phyloP scores from a whole-genome alignment of 169 alveolate genomes.

The Eimeria tenella region DNA sequence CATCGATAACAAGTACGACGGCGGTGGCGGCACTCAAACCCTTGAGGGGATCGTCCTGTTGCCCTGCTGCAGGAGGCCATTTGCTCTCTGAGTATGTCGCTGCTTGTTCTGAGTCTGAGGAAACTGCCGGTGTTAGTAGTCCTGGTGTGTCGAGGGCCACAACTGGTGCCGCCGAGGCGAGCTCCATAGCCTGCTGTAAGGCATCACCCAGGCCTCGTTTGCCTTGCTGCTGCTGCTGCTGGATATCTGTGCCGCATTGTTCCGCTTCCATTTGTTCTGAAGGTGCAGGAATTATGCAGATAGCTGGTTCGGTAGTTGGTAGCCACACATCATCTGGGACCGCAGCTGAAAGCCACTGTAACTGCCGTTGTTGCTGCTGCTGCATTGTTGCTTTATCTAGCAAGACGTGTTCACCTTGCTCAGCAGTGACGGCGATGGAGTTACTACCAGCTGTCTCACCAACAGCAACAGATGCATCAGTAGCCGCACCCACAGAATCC shows the following conservation, averaged over 20 bases:
- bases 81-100: conserved; percentile 4
- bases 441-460: not conserved
- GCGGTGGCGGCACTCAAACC: conserved; percentile 55
- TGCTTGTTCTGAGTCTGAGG: conserved; percentile 15
- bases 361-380: conserved; percentile 8
- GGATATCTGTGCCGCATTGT: not conserved
- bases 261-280: not conserved
- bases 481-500: not conserved
- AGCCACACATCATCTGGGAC: conserved; percentile 67
- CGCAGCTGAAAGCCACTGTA: conserved; percentile 42
- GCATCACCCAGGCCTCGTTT: not conserved
- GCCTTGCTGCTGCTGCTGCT: conserved; percentile 10
- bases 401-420: not conserved
- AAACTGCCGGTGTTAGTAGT: not conserved
- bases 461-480: not conserved
- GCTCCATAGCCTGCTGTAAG: conserved; percentile 8
- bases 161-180: conserved; percentile 46
- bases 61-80: conserved; percentile 24
- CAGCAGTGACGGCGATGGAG: not conserved
- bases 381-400: not conserved
- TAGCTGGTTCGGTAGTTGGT: conserved; percentile 53
- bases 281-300: conserved; percentile 42
- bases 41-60: conserved; percentile 31
- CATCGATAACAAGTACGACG: conserved; percentile 43
- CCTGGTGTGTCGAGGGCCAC: conserved; percentile 71